Evolutionary conservation across 768 basidiomycete species (phyloP).

Genomic region (Suillus plorans): DNA sequence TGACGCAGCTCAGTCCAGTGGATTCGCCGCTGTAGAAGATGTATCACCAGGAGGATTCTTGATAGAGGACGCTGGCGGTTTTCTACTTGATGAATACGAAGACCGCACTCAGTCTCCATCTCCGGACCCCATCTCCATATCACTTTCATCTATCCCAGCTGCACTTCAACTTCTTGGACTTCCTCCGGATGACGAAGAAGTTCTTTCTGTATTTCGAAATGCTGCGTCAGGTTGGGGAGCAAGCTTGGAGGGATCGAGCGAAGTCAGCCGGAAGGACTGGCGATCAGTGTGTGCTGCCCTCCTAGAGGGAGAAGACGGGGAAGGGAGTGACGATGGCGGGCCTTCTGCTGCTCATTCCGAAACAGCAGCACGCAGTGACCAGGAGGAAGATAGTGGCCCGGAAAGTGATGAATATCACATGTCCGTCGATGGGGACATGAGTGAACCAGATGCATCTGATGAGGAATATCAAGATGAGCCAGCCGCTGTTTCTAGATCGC

Average conservation of each 20-base stretch:
- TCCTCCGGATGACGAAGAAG: constrained; percentile 69
- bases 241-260: constrained; percentile 28
- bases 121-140: constrained; percentile 35
- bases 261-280: constrained; percentile 71
- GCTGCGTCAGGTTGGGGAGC: constrained; percentile 72
- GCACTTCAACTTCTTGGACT: constrained; percentile 67
- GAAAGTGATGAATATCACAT: constrained; percentile 30
- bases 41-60: constrained; percentile 35
- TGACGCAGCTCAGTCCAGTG: constrained; percentile 8
- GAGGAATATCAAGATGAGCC: constrained; percentile 31
- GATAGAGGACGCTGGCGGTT: constrained; percentile 31
- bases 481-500: background rate
- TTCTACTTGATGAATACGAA: constrained; percentile 27
- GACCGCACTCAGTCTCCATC: constrained; percentile 12
- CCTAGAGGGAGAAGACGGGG: constrained; percentile 43
- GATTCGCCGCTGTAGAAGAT: constrained; percentile 16
- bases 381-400: constrained; percentile 26
- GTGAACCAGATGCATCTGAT: constrained; percentile 24
- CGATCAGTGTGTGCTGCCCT: constrained; percentile 77
- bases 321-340: constrained; percentile 22
- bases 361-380: constrained; percentile 10
- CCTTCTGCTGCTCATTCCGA: constrained; percentile 15
- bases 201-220: constrained; percentile 70
- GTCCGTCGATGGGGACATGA: constrained; percentile 24
- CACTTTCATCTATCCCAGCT: constrained; percentile 54